phyloP scores from a whole-genome alignment of 2,329 filamentous ascomycete species.

The Gliomastix tumulicola region DNA sequence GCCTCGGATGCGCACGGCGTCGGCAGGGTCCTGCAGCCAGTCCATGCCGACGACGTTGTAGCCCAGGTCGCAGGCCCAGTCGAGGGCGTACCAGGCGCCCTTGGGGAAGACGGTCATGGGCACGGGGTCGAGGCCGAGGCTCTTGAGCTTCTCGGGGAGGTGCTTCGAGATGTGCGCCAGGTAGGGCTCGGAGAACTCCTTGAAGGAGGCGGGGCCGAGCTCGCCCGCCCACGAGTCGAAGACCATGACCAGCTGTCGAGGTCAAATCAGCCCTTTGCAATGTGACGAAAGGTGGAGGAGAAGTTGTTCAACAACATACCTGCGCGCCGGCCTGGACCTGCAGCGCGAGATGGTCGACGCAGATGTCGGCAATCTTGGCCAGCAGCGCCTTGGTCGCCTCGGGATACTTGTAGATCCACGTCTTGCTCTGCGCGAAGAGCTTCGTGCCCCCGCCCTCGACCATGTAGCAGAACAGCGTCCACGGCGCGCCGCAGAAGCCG shows the following conservation, averaged over 20 bases:
- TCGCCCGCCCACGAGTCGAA: constrained; percentile 99
- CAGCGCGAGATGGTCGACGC: constrained; percentile 86
- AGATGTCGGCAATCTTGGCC: constrained; percentile 88
- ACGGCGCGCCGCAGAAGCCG: constrained; percentile 94
- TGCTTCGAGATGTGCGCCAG: constrained; percentile 76
- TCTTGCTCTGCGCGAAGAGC: constrained; percentile 89
- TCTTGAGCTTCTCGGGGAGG: constrained; percentile 66
- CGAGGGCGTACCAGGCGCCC: constrained; percentile 91
- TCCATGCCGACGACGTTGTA: constrained; percentile 94
- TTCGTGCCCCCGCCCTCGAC: constrained; percentile 96
- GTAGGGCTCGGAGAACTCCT: constrained; percentile 79
- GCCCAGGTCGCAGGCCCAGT: constrained; percentile 77
- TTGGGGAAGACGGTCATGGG: constrained; percentile 99
- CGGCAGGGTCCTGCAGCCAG: constrained; percentile 85
- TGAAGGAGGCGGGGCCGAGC: constrained; percentile 77
- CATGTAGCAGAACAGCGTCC: constrained; percentile 98
- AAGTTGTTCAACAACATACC: constrained; percentile 43
- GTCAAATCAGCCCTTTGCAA: too few species aligned
- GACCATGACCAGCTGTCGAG: constrained; percentile 73
- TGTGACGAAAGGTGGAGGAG: too few species aligned
- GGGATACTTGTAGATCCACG: constrained; percentile 89
- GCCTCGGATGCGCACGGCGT: constrained; percentile 74
- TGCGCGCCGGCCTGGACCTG: constrained; percentile 93
- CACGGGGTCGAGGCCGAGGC: constrained; percentile 70
- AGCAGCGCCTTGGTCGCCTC: constrained; percentile 74